phyloP scores from a whole-genome alignment of 495 filamentous ascomycete genomes.

The Penicillium samsonianum region DNA sequence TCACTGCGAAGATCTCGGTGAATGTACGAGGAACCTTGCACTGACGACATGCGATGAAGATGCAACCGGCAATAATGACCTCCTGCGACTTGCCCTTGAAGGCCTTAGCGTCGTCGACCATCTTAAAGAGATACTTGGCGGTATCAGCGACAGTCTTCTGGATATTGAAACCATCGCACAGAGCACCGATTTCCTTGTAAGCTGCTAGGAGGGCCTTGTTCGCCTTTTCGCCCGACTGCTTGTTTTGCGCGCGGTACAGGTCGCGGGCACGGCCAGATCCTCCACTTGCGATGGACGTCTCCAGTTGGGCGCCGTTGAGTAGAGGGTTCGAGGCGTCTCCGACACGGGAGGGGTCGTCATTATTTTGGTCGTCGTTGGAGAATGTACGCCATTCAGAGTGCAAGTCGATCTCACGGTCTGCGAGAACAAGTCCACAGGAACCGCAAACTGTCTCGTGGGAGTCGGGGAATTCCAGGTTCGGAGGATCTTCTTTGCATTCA shows the following conservation, averaged over 20 bases:
- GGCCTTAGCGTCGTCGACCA: constrained; percentile 84
- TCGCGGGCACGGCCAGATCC: constrained; percentile 73
- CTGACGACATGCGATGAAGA: constrained; percentile 96
- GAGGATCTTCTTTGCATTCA: constrained; percentile 88
- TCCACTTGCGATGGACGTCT: constrained; percentile 83
- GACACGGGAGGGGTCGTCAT: constrained; percentile 96
- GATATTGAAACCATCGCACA: constrained; percentile 83
- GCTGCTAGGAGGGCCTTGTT: constrained; percentile 76
- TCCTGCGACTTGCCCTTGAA: constrained; percentile 96
- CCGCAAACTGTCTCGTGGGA: constrained; percentile 90
- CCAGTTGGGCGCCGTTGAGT: constrained; percentile 87
- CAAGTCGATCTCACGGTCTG: constrained; percentile 88
- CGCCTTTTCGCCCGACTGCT: constrained; percentile 79
- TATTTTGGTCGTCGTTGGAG: constrained; percentile 93
- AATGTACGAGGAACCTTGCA: constrained; percentile 85
- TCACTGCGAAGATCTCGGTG: constrained; percentile 86
- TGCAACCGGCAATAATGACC: constrained; percentile 90
- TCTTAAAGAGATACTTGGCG: constrained; percentile 91
- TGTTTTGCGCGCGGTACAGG: constrained; percentile 84
- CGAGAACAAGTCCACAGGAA: constrained; percentile 88
- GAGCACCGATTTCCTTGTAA: constrained; percentile 84
- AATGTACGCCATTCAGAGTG: constrained; percentile 99
- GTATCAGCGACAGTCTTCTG: constrained; percentile 77
- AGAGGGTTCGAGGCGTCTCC: constrained; percentile 87
- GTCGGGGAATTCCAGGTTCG: constrained; percentile 92